Evolutionary conservation across 163 green algal species (phyloP).

Genomic region (Scenedesmus sp.): DNA sequence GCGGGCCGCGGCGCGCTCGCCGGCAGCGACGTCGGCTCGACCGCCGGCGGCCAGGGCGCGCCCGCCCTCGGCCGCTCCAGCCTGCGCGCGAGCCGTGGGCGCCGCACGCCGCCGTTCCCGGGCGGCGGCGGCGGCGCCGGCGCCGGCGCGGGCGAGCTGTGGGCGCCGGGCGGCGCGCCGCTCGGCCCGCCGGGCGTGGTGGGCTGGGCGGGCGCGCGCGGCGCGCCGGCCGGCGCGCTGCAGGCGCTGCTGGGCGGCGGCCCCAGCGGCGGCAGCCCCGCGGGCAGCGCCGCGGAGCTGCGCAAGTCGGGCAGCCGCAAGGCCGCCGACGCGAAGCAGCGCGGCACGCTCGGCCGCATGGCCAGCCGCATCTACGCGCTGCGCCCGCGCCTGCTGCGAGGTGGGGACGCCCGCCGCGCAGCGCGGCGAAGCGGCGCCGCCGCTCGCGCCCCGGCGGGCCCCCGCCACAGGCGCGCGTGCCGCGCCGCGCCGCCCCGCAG

Average conservation of each 20-base stretch:
- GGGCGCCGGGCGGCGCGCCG: too few species aligned
- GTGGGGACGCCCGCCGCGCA: too few species aligned
- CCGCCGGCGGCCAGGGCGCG: too few species aligned
- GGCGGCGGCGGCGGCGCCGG: background rate
- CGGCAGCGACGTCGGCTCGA: too few species aligned
- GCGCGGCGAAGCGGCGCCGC: too few species aligned
- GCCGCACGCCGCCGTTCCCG: too few species aligned
- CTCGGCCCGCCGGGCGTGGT: too few species aligned
- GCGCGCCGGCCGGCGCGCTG: background rate
- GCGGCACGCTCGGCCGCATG: constrained; percentile 30
- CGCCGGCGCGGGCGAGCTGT: background rate
- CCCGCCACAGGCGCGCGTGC: too few species aligned
- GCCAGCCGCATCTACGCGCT: constrained; percentile 39
- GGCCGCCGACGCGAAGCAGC: constrained; percentile 17
- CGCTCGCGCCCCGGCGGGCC: too few species aligned
- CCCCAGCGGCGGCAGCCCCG: background rate
- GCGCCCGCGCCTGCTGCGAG: constrained; percentile 6
- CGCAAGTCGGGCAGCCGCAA: background rate
- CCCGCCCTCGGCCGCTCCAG: background rate
- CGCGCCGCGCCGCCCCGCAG: too few species aligned
- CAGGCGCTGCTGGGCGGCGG: background rate
- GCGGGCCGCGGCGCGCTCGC: too few species aligned
- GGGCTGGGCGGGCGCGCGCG: background rate
- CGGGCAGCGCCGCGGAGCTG: background rate
- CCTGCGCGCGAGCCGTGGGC: too few species aligned